Conservation (phyloP, 305 asterid genomes). For the Fraxinus baroniana region DNA sequence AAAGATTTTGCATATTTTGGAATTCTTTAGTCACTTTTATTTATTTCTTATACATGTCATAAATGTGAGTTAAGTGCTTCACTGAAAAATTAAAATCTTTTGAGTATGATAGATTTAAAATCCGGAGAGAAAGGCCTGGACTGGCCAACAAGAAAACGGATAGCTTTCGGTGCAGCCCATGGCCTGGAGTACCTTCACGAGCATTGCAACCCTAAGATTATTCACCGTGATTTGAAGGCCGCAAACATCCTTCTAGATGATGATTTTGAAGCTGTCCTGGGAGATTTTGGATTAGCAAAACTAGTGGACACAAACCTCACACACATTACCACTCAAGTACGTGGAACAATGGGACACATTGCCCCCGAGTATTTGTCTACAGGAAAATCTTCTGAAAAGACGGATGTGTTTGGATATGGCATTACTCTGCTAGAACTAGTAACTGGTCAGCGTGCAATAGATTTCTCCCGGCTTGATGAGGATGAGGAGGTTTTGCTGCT, state of each 20-base stretch:
- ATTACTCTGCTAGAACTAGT: slow-evolving; percentile 84
- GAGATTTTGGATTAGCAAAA: slow-evolving; percentile 90
- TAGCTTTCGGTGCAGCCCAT: slow-evolving; percentile 81
- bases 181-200: slow-evolving; percentile 95
- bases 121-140: slow-evolving; percentile 76
- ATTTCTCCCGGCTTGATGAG: slow-evolving; percentile 81
- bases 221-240: slow-evolving; percentile 89
- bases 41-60: neutral
- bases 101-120: slow-evolving; percentile 48
- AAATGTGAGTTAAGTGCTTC: neutral
- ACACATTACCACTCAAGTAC: slow-evolving; percentile 83
- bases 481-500: slow-evolving; percentile 86
- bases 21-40: neutral
- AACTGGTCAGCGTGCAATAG: slow-evolving; percentile 88
- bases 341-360: slow-evolving; percentile 97
- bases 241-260: slow-evolving; percentile 83
- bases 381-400: slow-evolving; percentile 82
- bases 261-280: slow-evolving; percentile 77
- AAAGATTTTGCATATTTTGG: neutral
- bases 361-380: slow-evolving; percentile 91
- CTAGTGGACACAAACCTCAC: slow-evolving; percentile 66
- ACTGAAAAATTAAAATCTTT: neutral
- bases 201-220: slow-evolving; percentile 84
- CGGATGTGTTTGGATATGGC: slow-evolving; percentile 91
- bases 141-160: slow-evolving; percentile 68